Evolutionary conservation across 306 rosid genomes (phyloP), one percentile per base, ranked within the genome.

Genomic region (Medicago ruthenica): DNA sequence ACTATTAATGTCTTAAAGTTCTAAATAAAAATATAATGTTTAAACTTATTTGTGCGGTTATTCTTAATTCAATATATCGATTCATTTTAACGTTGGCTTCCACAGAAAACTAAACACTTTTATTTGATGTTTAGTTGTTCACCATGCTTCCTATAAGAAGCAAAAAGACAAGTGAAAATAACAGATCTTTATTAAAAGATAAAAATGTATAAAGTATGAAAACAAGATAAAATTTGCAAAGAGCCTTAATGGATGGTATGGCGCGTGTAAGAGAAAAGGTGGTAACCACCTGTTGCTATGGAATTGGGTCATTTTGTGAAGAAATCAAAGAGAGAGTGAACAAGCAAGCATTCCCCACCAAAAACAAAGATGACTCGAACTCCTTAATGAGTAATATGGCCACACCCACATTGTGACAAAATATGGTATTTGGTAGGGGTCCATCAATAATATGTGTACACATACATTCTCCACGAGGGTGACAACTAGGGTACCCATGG

Each of bases 301-400:
- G 60, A 66, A 51, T 79, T 68, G 74, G 59, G 22, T 75, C 3
- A 79, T 71, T 16, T 78, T 61, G 6, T 51, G 39, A 83, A 11
- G 64, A 39, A 82, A 78, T 5, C 31, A 80, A 37, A 53, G 76
- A 79, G 50, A 39, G 2, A 6, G 42, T 11, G 70, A 66, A 41
- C 14, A 53, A 53, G 79, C 14, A 53, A 53, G 79, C 81, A 68
- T 80, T 37, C 58, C 74, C 73, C 40, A 67, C 62, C 75, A 86
- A 62, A 76, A 76, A 48, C 40, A 45, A 42, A 53, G 67, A 63
- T 82, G 71, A 83, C 74, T 75, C 54, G 41, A 76, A 48, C 18
- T 14, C 8, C 31, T 27, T 27, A 27, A 27, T 27, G 31, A 27
- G 3, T 27, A 27, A 27, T 27, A 27, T 27, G 31, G 31, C 31